phyloP scores from a whole-genome alignment of 495 filamentous ascomycete genomes.

The Xylona heveae region DNA sequence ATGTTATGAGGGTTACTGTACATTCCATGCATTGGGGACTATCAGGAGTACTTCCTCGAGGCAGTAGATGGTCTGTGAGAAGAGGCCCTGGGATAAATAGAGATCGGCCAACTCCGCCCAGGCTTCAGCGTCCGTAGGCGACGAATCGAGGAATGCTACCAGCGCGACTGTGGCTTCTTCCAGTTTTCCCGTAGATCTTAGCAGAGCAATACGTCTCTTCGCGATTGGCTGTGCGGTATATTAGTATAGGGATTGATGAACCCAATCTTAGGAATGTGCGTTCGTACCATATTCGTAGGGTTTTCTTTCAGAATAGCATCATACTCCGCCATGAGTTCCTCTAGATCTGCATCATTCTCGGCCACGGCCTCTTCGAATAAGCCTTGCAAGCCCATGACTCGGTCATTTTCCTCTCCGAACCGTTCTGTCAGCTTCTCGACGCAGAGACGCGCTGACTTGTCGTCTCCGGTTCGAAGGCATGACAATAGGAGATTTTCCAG shows the following conservation, averaged over 20 bases:
- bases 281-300: conserved; percentile 57
- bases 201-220: conserved; percentile 67
- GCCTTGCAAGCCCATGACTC: conserved; percentile 60
- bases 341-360: conserved; percentile 34
- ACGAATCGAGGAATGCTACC: conserved; percentile 52
- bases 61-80: conserved; percentile 66
- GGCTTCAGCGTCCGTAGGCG: conserved; percentile 79
- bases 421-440: conserved; percentile 52
- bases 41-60: conserved; percentile 78
- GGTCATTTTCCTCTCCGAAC: conserved; percentile 66
- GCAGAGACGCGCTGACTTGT: conserved; percentile 49
- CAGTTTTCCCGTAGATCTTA: conserved; percentile 44
- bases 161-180: conserved; percentile 55
- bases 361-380: conserved; percentile 75
- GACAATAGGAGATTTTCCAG: conserved; percentile 73
- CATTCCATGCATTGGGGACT: conserved; percentile 90
- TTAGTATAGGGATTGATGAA: conserved; percentile 1
- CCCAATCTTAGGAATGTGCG: conserved; percentile 2
- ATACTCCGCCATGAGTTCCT: conserved; percentile 52
- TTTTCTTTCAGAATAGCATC: conserved; percentile 50
- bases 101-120: conserved; percentile 85
- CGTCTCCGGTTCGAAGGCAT: conserved; percentile 70
- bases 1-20: no score
- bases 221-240: conserved; percentile 40
- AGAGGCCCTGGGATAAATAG: conserved; percentile 56